Conservation (phyloP, 2,329 filamentous ascomycete species). For the Colletotrichum neosansevieriae region DNA sequence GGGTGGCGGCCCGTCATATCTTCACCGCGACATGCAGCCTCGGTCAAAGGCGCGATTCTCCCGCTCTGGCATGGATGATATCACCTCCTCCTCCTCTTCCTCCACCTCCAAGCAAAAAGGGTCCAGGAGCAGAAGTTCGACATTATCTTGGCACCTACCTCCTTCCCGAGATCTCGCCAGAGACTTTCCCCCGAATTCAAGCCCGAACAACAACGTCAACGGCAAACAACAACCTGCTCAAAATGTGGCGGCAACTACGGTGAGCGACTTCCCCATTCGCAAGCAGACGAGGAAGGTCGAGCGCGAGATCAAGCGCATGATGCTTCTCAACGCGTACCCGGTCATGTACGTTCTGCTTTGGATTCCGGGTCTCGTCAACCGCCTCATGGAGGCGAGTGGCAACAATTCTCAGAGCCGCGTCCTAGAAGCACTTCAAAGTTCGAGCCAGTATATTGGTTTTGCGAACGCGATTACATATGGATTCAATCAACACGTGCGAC, state of each 20-base stretch:
- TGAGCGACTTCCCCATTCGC: slow-evolving; percentile 42
- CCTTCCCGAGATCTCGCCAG: slow-evolving; percentile 6
- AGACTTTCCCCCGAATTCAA: slow-evolving; percentile 30
- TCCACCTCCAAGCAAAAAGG: slow-evolving; percentile 1
- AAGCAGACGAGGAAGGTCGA: slow-evolving; percentile 41
- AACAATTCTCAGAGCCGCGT: slow-evolving; percentile 36
- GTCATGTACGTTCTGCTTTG: slow-evolving; percentile 53
- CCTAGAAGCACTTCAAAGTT: slow-evolving; percentile 48
- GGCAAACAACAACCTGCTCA: not conserved
- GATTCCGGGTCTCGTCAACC: slow-evolving; percentile 53
- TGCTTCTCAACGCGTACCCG: slow-evolving; percentile 54
- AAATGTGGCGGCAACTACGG: slow-evolving; percentile 26
- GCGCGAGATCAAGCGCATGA: slow-evolving; percentile 48
- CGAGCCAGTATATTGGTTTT: slow-evolving; percentile 53
- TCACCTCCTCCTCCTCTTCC: slow-evolving; percentile 6
- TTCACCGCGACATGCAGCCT: slow-evolving; percentile 20
- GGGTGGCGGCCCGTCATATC: slow-evolving; percentile 12
- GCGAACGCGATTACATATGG: slow-evolving; percentile 54
- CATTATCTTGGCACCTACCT: slow-evolving; percentile 18
- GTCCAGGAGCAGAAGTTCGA: slow-evolving; percentile 17
- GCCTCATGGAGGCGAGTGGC: slow-evolving; percentile 47
- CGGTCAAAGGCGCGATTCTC: slow-evolving; percentile 12
- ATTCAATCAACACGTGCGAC: slow-evolving; percentile 49
- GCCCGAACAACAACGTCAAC: slow-evolving; percentile 13
- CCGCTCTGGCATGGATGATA: not conserved